Base-by-base conservation (phyloP, 1,284 basidiomycete species). In the Ceratobasidium sp. region DNA sequence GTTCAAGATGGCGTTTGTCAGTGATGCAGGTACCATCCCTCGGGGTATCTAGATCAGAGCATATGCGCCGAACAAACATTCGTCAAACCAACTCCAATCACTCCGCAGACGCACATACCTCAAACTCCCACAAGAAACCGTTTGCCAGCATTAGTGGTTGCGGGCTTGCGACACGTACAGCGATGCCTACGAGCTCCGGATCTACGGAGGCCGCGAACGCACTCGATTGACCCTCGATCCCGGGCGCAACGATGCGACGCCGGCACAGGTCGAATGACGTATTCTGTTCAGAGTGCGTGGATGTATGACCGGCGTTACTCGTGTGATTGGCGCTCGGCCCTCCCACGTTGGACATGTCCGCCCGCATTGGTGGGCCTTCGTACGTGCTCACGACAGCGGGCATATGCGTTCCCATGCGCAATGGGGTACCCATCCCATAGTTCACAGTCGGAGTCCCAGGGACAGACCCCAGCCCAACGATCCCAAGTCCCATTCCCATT, bases 51-150 rank as follows among this genome's bases (percentile, higher is more conserved):
- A 49, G 62, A 67, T 67, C 27, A 32, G 29, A 27, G 7, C 32
- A 40, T 20, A 43, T 40, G 17, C 50, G 38, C 34, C 62, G 38
- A 53, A 12, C 20, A n/a, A 42, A 54, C 49, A 40, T 67, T 40
- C 27, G 45, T 67, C 49, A 29, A 34, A 40, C 34, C 45, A 22
- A 32, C 49, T 15, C 25, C 52, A 34, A 8, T 27, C 2, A 20
- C 40, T 34, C 34, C 42, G 40, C 34, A 4, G n/a, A 20, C 45
- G 20, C 27, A 54, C 62, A 12, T 43, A 67, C 62, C 62, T 67
- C 62, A 67, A 67, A 67, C 62, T 67, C 62, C 62, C 62, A 67
- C 62, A 67, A 67, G 43, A 67, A 67, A 2, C 62, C 62, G 29
- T 67, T 67, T 17, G 49, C 50, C 13, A 67, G 40, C 29, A 67